Evolutionary conservation across 805 yeast species (phyloP).

Genomic region (Ogataea pini): DNA sequence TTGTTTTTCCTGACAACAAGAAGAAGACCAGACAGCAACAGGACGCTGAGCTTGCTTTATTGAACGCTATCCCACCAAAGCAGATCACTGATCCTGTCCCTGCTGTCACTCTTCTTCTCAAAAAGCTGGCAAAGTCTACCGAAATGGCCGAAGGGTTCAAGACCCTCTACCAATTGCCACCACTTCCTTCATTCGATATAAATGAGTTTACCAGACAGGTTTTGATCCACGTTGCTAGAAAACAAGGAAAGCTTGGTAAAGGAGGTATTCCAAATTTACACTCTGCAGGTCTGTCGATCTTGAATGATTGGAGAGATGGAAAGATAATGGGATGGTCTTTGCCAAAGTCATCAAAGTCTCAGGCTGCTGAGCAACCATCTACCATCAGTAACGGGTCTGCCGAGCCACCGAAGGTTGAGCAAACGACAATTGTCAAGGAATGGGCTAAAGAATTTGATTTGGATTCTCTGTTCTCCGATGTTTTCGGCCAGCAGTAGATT

Average conservation of each 20-base stretch:
- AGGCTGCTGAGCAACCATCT: conserved; percentile 31
- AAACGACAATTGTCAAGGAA: conserved; percentile 76
- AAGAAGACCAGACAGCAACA: conserved; percentile 55
- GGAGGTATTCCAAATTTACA: conserved; percentile 92
- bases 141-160: conserved; percentile 79
- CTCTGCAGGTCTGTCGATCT: conserved; percentile 77
- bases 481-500: conserved; percentile 22
- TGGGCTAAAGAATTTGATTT: conserved; percentile 96
- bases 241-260: conserved; percentile 85
- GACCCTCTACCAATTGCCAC: conserved; percentile 73
- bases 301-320: conserved; percentile 98
- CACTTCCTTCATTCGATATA: conserved; percentile 69
- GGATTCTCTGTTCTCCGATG: conserved; percentile 68
- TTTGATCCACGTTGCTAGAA: conserved; percentile 89
- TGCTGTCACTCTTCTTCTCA: conserved; percentile 75
- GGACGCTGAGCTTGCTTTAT: conserved; percentile 84
- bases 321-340: conserved; percentile 87
- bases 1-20: conserved; percentile 75
- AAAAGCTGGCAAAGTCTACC: conserved; percentile 69
- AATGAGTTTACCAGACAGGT: conserved; percentile 82
- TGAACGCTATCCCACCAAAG: conserved; percentile 89
- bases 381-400: conserved; percentile 37
- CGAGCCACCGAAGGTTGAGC: conserved; percentile 51
- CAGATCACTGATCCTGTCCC: conserved; percentile 80
- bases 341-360: conserved; percentile 51